Conservation (phyloP, 1,284 basidiomycete species). For the Cystobasidiaceae sp. region DNA sequence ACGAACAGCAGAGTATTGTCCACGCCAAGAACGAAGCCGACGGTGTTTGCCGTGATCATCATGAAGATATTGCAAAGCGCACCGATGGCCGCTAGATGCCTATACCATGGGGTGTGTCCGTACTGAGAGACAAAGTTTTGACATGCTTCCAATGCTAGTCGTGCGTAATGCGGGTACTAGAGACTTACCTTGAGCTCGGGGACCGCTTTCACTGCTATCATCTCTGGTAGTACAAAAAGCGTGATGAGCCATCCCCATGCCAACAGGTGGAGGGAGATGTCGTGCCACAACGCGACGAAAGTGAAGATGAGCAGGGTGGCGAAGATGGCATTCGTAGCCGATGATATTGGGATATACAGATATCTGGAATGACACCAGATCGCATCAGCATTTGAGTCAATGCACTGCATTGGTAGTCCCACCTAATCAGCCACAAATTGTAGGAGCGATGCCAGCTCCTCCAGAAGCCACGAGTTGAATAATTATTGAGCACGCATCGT, state of each 20-base stretch:
- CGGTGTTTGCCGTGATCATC: slow-evolving; percentile 90
- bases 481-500: slow-evolving; percentile 97
- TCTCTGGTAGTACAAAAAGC: slow-evolving; percentile 83
- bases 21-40: slow-evolving; percentile 88
- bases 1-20: slow-evolving; percentile 74
- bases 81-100: slow-evolving; percentile 77
- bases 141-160: not conserved
- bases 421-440: slow-evolving; percentile 93
- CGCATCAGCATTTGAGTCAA: not conserved
- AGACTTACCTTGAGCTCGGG: slow-evolving; percentile 34
- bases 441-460: slow-evolving; percentile 93
- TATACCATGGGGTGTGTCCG: slow-evolving; percentile 66
- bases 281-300: slow-evolving; percentile 99
- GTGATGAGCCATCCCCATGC: slow-evolving; percentile 97
- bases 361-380: slow-evolving; percentile 55
- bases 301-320: slow-evolving; percentile 82
- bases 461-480: slow-evolving; percentile 91
- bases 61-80: slow-evolving; percentile 79
- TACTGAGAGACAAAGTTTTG: slow-evolving; percentile 57
- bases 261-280: slow-evolving; percentile 77
- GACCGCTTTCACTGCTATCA: slow-evolving; percentile 54
- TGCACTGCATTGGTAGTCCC: not conserved
- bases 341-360: slow-evolving; percentile 91
- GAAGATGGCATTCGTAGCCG: slow-evolving; percentile 58
- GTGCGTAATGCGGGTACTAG: no score